Conservation (phyloP, 139 green algal genomes). For the Auxenochlorella protothecoides region DNA sequence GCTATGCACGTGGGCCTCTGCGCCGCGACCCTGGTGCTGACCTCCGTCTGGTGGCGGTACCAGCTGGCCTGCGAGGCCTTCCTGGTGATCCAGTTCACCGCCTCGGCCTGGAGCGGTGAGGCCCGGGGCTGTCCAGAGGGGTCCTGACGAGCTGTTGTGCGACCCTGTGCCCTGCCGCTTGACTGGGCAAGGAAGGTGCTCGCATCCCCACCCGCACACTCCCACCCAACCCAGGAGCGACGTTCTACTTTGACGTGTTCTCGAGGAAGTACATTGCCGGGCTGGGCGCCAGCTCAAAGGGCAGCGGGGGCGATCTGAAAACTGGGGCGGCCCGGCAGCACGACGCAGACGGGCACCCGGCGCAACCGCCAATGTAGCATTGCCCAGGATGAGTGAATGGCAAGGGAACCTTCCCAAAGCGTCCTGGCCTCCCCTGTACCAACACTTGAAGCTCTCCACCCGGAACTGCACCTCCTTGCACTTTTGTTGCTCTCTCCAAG, state of each 20-base stretch:
- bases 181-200: background rate
- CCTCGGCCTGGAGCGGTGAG: slow-evolving; percentile 28
- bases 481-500: too few species aligned
- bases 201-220: background rate
- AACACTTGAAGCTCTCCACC: too few species aligned
- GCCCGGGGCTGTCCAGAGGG: background rate
- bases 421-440: too few species aligned
- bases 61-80: slow-evolving; percentile 22
- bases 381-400: too few species aligned
- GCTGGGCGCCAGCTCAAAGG: slow-evolving; percentile 5
- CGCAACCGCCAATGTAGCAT: too few species aligned
- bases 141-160: background rate
- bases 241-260: slow-evolving; percentile 42
- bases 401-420: too few species aligned
- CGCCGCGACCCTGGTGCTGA: slow-evolving; percentile 14
- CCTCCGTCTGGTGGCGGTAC: slow-evolving; percentile 29
- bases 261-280: slow-evolving; percentile 14
- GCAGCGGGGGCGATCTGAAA: background rate
- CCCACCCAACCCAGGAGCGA: slow-evolving; percentile 11
- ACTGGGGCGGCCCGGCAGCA: too few species aligned
- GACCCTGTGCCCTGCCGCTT: background rate
- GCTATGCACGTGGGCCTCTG: slow-evolving; percentile 25
- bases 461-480: too few species aligned
- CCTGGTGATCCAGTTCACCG: slow-evolving; percentile 14
- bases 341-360: too few species aligned